These are phyloP conservation scores for Hysterangium stoloniferum DNA, from an alignment of 768 basidiomycete species.

Conservation along the genomic window DNA sequence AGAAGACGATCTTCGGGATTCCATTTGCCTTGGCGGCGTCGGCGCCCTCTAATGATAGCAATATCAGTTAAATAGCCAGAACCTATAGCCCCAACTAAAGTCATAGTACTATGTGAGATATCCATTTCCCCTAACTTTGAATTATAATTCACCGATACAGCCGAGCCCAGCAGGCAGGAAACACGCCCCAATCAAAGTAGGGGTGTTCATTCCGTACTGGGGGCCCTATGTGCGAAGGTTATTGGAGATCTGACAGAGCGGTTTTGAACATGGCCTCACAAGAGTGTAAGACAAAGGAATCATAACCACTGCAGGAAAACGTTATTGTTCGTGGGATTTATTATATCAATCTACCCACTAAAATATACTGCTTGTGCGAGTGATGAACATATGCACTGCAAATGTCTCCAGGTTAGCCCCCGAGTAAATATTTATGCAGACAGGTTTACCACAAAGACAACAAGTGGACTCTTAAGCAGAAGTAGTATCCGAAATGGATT, in stretches of 20 bases:
- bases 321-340: not conserved
- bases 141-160: not conserved
- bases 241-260: not conserved
- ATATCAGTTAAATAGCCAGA: constrained; percentile 53
- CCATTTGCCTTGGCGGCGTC: constrained; percentile 47
- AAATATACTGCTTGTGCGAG: no score
- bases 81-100: constrained; percentile 49
- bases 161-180: constrained; percentile 9
- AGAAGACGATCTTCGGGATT: constrained; percentile 64
- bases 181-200: constrained; percentile 3
- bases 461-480: no score
- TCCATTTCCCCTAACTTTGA: no score
- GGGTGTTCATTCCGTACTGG: constrained; percentile 4
- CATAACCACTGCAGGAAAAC: constrained; percentile 29
- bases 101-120: not conserved
- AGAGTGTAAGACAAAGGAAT: constrained; percentile 61
- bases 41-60: constrained; percentile 40
- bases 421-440: no score
- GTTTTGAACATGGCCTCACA: constrained; percentile 29
- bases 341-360: no score
- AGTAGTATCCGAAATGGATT: no score
- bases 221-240: not conserved
- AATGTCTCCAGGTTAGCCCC: no score
- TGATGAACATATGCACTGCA: no score
- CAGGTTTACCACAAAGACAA: constrained; percentile 5